Conservation (phyloP, 1,139 yeast genomes). For the Sugiyamaella xylanicola region DNA sequence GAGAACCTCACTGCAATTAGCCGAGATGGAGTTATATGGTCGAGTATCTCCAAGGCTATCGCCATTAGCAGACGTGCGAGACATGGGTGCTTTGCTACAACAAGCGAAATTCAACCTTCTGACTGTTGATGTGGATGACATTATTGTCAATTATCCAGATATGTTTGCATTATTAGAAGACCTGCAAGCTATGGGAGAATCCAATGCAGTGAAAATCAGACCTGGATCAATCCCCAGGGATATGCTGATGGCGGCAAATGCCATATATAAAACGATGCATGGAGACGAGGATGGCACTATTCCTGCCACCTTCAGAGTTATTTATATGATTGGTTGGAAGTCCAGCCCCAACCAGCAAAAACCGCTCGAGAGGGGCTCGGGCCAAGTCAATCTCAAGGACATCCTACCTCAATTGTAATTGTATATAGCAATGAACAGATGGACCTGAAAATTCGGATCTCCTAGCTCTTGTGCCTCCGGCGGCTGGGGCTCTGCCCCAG, state of each 20-base stretch:
- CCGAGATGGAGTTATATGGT: conserved; percentile 77
- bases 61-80: conserved; percentile 78
- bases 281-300: conserved; percentile 56
- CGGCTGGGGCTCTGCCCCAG: no score
- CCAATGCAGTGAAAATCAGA: conserved; percentile 65
- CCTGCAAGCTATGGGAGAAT: conserved; percentile 82
- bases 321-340: conserved; percentile 90
- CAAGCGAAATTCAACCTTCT: conserved; percentile 77
- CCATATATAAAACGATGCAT: conserved; percentile 70
- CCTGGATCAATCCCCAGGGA: conserved; percentile 63
- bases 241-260: conserved; percentile 70
- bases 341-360: conserved; percentile 67
- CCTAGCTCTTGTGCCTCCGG: no score
- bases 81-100: conserved; percentile 71
- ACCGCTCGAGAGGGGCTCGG: conserved; percentile 74
- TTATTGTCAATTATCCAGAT: conserved; percentile 81
- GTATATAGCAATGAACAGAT: no score
- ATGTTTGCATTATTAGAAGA: conserved; percentile 68
- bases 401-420: conserved; percentile 42
- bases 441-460: no score
- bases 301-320: conserved; percentile 67
- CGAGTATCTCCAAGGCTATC: conserved; percentile 81
- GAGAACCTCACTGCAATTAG: conserved; percentile 76
- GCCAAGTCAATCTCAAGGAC: conserved; percentile 67
- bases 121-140: conserved; percentile 83